A percentile compares a stretch with the other conserved stretches of the same genome.
Conservation (phyloP, 1,139 yeast species). For the Hemisphaericaspora subhashii region DNA sequence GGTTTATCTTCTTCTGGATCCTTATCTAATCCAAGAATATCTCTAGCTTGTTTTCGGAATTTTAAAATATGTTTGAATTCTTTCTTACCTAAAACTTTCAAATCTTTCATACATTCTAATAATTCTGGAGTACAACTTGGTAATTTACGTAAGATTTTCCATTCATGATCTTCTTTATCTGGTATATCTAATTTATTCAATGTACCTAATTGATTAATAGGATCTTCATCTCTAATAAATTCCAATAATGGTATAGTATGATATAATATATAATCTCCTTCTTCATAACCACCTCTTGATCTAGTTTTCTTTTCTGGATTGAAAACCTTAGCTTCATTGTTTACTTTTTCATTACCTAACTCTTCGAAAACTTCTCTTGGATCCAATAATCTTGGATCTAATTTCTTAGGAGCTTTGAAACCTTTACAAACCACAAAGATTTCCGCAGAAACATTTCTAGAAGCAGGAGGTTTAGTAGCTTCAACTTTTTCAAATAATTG, state of each 20-base stretch:
- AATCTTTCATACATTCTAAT: constrained; percentile 80
- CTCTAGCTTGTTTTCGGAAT: constrained; percentile 89
- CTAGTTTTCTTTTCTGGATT: constrained; percentile 91
- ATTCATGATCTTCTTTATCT: constrained; percentile 62
- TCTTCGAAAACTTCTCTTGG: constrained; percentile 95
- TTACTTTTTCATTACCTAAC: constrained; percentile 70
- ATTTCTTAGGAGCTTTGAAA: constrained; percentile 91
- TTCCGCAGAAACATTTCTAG: constrained; percentile 98
- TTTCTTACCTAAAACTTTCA: constrained; percentile 89
- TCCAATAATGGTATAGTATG: constrained; percentile 77
- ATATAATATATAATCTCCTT: constrained; percentile 80
- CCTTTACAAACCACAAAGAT: constrained; percentile 96
- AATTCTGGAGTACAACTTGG: constrained; percentile 78
- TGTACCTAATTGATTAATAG: constrained; percentile 78
- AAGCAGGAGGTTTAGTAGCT: constrained; percentile 98
- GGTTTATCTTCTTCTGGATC: constrained; percentile 48
- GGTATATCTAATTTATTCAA: constrained; percentile 57
- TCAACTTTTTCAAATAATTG: constrained; percentile 95
- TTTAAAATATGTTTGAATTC: constrained; percentile 82
- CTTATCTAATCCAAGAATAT: constrained; percentile 65
- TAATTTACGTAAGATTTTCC: constrained; percentile 69
- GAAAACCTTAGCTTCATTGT: constrained; percentile 88
- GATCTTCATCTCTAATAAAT: constrained; percentile 75
- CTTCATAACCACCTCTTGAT: constrained; percentile 91
- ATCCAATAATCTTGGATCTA: constrained; percentile 90